These are phyloP conservation scores for Orbilia brochopaga DNA, from an alignment of 2,329 filamentous ascomycete genomes.

Conservation along the genomic window DNA sequence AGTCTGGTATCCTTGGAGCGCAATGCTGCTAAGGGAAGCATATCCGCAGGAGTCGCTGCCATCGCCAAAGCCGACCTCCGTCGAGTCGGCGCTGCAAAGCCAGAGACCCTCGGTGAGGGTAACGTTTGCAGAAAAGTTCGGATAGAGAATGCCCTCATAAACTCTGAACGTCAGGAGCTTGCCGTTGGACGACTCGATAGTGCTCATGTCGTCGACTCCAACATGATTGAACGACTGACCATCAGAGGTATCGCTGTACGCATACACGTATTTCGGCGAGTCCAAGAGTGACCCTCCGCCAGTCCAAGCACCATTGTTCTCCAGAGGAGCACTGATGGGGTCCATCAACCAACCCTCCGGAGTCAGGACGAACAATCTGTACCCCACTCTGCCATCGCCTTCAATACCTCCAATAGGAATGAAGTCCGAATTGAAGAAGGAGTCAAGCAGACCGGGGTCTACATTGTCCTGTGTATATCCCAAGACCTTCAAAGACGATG, in stretches of 20 bases:
- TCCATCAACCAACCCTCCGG: slow-evolving; percentile 10
- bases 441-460: background rate
- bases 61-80: background rate
- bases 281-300: background rate
- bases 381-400: background rate
- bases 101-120: background rate
- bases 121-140: background rate
- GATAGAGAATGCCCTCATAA: background rate
- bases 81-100: background rate
- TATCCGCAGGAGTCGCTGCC: background rate
- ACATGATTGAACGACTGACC: background rate
- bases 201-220: background rate
- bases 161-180: slow-evolving; percentile 2
- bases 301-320: background rate
- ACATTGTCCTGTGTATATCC: background rate
- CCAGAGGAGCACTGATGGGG: background rate
- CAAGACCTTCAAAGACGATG: slow-evolving; percentile 4
- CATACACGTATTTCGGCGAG: background rate
- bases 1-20: background rate
- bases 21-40: background rate
- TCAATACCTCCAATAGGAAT: background rate
- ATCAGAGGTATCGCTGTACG: background rate
- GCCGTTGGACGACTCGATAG: background rate
- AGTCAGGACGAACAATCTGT: slow-evolving; percentile 7
- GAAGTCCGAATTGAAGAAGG: background rate